Percentiles rank a stretch among this genome's conserved stretches.
phyloP scores from a whole-genome alignment of 495 filamentous ascomycete genomes.

The Letharia columbiana region DNA sequence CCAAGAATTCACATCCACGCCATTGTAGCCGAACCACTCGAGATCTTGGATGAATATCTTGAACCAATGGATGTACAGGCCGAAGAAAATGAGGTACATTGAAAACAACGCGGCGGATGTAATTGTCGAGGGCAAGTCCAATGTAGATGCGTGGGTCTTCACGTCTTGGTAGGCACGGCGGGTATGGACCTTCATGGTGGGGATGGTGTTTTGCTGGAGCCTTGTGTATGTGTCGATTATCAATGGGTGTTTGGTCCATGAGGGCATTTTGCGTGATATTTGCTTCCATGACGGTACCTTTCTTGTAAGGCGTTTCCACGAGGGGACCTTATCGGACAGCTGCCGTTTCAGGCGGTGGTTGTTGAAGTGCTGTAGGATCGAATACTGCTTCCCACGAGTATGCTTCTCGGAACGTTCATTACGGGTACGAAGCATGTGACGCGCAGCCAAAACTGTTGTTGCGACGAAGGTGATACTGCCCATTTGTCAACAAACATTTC shows the following conservation, averaged over 20 bases:
- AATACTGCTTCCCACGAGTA: not conserved
- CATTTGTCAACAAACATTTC: not conserved
- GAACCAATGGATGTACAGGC: conserved; percentile 16
- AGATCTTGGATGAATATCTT: conserved; percentile 13
- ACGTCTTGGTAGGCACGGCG: not conserved
- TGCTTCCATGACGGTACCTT: not conserved
- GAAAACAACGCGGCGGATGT: not conserved
- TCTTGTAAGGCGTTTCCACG: not conserved
- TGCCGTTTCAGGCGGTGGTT: not conserved
- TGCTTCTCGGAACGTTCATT: not conserved
- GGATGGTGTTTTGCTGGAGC: not conserved
- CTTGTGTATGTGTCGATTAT: not conserved
- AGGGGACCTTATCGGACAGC: not conserved
- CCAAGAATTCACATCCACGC: conserved; percentile 13
- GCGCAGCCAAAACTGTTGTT: not conserved
- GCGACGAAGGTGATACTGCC: not conserved
- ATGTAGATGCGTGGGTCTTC: not conserved
- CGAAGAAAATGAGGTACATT: conserved; percentile 5
- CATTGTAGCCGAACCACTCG: conserved; percentile 13
- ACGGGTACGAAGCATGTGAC: not conserved
- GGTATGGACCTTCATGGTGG: not conserved
- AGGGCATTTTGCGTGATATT: not conserved
- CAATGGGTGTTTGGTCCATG: not conserved
- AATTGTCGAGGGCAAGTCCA: not conserved
- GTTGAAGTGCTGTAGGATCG: not conserved